Base-by-base conservation (phyloP, 1,284 basidiomycete species). In the Tranzscheliella williamsii region DNA sequence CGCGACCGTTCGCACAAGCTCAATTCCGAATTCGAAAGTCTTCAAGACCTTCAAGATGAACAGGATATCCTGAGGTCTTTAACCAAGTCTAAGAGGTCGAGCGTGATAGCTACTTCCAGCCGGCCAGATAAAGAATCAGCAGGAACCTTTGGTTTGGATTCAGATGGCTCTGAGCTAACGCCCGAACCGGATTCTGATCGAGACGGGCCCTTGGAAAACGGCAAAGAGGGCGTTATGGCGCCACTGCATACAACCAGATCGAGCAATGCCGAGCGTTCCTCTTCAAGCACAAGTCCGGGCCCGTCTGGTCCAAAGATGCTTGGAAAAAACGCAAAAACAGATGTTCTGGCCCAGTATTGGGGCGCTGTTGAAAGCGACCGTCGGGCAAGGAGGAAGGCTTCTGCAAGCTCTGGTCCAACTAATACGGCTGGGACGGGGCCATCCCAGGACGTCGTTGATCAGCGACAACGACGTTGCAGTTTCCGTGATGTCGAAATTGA, bases 301-400 rank as follows among this genome's bases (percentile, higher is more conserved):
- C 68, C 65, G 9, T 42, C 54, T 13, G 73, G 69, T 5, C 75
- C 75, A 13, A 69, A 71, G 52, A 76, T 76, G 62, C 57, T 77
- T 2, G 75, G 75, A 23, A 73, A 74, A 36, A 58, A 70, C 13
- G 75, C 75, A 21, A 70, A 68, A 44, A 73, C 72, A 5, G 74
- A 76, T 29, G 67, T 71, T 9, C 35, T 77, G 24, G 75, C 75
- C 2, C 51, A 66, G 18, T 75, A 70, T 37, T 77, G 75, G 75
- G 75, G 75, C 22, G 74, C 74, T 5, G 55, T 43, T 4, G 58
- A 62, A n/a, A 71, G 69, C 13, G 72, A 64, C 29, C 55, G 65
- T 21, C 57, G 73, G 11, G 43, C 40, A 5, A 41, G 61, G 16
- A 50, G 70, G 20, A 66, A 65, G 37, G 47, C 57, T 20, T 43